phyloP scores from a whole-genome alignment of 208 protist species.

The Acanthamoeba healyi region DNA sequence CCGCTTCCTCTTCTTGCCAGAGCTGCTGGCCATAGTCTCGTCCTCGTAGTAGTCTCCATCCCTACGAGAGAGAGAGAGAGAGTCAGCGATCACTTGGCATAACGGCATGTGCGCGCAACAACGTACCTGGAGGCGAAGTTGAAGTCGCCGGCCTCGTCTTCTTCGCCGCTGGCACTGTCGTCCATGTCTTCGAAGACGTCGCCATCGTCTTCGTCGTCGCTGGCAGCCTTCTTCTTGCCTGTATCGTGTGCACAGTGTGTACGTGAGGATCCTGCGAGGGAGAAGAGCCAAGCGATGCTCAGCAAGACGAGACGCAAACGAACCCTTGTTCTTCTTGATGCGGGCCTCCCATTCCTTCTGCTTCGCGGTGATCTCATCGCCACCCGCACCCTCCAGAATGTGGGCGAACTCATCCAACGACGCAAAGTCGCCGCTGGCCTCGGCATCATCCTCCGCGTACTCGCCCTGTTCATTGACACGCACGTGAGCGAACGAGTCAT shows the following conservation, averaged over 20 bases:
- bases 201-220: background rate
- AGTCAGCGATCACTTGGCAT: background rate
- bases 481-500: background rate
- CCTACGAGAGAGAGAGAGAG: background rate
- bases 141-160: constrained; percentile 66
- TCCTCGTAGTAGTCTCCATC: constrained; percentile 60
- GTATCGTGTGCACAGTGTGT: background rate
- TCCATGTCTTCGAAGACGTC: constrained; percentile 42
- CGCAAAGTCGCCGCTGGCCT: constrained; percentile 41
- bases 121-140: constrained; percentile 67
- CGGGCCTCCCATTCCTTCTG: constrained; percentile 59
- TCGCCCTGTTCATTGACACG: background rate
- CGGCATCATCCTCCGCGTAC: background rate
- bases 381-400: constrained; percentile 22
- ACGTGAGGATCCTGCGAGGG: background rate
- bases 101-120: background rate
- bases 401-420: constrained; percentile 67
- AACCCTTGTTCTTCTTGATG: constrained; percentile 21
- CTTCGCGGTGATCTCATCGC: constrained; percentile 28
- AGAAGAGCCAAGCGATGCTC: no score
- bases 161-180: constrained; percentile 42
- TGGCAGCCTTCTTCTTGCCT: constrained; percentile 31
- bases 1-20: constrained; percentile 47
- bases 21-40: background rate
- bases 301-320: no score